These are phyloP conservation scores for Talaromyces sp. DNA, from an alignment of 2,329 filamentous ascomycete genomes.

Conservation along the genomic window DNA sequence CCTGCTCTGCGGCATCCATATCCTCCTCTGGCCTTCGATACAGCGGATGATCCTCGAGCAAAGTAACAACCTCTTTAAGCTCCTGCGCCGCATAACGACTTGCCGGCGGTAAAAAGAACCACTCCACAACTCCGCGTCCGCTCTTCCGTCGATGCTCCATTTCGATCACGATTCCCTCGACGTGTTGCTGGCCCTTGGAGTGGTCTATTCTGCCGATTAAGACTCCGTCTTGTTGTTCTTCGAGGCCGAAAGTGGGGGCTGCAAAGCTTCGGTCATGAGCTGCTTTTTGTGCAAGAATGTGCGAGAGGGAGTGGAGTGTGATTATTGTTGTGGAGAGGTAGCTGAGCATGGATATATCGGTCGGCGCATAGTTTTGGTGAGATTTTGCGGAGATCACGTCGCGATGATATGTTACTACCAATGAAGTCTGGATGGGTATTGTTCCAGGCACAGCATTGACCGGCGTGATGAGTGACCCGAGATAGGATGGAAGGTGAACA, in stretches of 20 bases:
- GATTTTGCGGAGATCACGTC: conserved; percentile 63
- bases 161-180: conserved; percentile 68
- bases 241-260: conserved; percentile 74
- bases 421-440: conserved; percentile 52
- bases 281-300: conserved; percentile 69
- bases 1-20: conserved; percentile 44
- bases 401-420: conserved; percentile 76
- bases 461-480: conserved; percentile 65
- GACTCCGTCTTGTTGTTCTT: conserved; percentile 73
- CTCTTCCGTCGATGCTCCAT: conserved; percentile 84
- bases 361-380: conserved; percentile 51
- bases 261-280: conserved; percentile 71
- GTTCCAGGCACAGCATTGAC: conserved; percentile 20
- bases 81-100: conserved; percentile 44
- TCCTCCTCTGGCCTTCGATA: conserved; percentile 54
- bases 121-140: conserved; percentile 71
- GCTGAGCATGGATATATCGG: conserved; percentile 66
- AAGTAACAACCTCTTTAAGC: conserved; percentile 50
- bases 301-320: conserved; percentile 66
- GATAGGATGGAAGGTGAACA: conserved; percentile 62
- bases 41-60: conserved; percentile 73
- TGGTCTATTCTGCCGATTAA: conserved; percentile 59
- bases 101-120: conserved; percentile 55
- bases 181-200: conserved; percentile 30
- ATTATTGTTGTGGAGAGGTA: conserved; percentile 90